These are phyloP conservation scores for Stropharia rugosoannulata DNA, from an alignment of 768 basidiomycete species.

Conservation along the genomic window DNA sequence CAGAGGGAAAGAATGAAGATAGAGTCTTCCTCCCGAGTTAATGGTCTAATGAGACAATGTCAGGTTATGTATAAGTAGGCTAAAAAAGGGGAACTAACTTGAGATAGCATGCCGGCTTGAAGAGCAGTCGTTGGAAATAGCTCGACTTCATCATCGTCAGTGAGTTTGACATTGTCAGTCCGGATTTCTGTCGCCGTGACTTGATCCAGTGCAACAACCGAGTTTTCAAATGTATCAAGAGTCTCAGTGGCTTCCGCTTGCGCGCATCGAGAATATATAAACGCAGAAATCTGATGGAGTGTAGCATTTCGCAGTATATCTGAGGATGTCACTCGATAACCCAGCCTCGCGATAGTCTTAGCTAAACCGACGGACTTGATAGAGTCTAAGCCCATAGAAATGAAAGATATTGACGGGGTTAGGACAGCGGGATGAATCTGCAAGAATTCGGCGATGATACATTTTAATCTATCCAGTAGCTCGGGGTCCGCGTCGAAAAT, in stretches of 20 bases:
- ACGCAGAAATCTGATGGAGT: slow-evolving; percentile 14
- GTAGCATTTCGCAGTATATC: slow-evolving; percentile 35
- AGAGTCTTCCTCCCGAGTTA: slow-evolving; percentile 26
- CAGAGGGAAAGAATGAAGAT: slow-evolving; percentile 31
- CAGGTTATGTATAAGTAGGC: neutral
- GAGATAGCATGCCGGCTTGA: slow-evolving; percentile 50
- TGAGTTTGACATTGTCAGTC: slow-evolving; percentile 16
- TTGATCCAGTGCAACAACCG: neutral
- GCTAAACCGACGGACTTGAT: slow-evolving; percentile 45
- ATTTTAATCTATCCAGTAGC: slow-evolving; percentile 14
- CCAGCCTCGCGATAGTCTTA: slow-evolving; percentile 29
- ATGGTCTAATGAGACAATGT: slow-evolving; percentile 21
- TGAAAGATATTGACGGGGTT: slow-evolving; percentile 31
- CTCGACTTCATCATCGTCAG: slow-evolving; percentile 27
- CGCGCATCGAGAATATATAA: slow-evolving; percentile 5
- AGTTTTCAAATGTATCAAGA: neutral
- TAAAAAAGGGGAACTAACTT: slow-evolving; percentile 27
- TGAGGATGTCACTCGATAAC: slow-evolving; percentile 30
- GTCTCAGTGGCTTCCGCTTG: neutral
- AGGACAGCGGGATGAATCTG: slow-evolving; percentile 20
- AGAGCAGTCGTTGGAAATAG: slow-evolving; percentile 41
- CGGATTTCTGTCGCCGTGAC: slow-evolving; percentile 8
- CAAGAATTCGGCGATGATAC: slow-evolving; percentile 26
- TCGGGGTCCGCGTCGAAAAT: slow-evolving; percentile 10
- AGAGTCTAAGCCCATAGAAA: slow-evolving; percentile 48